These are phyloP conservation scores for Nephelium lappaceum DNA, from an alignment of 345 rosid genomes.

Conservation along the genomic window DNA sequence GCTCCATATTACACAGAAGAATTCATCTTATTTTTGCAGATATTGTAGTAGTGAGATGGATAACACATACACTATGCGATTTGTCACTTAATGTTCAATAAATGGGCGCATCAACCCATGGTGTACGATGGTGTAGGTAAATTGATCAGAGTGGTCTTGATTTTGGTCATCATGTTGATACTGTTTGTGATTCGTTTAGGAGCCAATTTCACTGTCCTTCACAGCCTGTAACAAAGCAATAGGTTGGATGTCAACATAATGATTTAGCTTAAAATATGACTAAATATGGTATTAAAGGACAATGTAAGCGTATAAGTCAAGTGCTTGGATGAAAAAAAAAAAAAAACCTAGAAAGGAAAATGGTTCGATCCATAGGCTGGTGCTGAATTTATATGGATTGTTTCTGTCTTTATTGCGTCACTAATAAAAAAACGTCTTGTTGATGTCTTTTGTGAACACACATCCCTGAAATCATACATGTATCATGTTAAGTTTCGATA, in stretches of 20 bases:
- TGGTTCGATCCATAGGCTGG: conserved; percentile 99
- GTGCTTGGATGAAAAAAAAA: background rate
- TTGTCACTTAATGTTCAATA: too few species aligned
- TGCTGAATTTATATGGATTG: conserved; percentile 96
- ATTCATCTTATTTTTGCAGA: too few species aligned
- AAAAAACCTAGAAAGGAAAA: conserved; percentile 92
- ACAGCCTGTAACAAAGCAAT: conserved; percentile 57
- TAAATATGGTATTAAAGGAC: background rate
- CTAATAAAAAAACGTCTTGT: conserved; percentile 86
- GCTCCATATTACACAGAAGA: too few species aligned
- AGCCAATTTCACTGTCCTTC: conserved; percentile 96
- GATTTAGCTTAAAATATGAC: too few species aligned
- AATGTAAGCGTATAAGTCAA: too few species aligned
- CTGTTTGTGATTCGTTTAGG: conserved; percentile 94
- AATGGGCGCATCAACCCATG: conserved; percentile 58
- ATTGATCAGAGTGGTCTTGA: conserved; percentile 91
- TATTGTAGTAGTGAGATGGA: too few species aligned
- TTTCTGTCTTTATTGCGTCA: conserved; percentile 97
- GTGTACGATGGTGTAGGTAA: conserved; percentile 89
- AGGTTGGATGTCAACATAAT: too few species aligned
- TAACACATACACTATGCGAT: too few species aligned
- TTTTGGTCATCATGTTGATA: conserved; percentile 89
- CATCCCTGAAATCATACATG: conserved; percentile 57
- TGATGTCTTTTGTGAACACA: conserved; percentile 86
- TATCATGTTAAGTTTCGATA: too few species aligned